phyloP scores from a whole-genome alignment of 202 grass and related monocot genomes.

The Bolboschoenoplectus hybrid region DNA sequence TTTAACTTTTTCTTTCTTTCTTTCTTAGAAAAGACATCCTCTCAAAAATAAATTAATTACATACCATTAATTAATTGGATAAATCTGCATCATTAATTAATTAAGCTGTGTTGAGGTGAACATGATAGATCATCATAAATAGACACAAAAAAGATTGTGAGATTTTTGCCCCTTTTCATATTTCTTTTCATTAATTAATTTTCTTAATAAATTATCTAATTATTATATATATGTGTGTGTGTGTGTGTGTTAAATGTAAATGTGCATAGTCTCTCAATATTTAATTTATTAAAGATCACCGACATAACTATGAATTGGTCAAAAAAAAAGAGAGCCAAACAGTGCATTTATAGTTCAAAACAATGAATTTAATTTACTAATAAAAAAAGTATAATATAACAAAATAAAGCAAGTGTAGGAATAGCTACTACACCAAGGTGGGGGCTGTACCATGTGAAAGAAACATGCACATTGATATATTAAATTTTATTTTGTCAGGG shows the following conservation, averaged over 20 bases:
- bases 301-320: neutral
- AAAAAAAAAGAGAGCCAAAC: neutral
- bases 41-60: neutral
- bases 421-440: neutral
- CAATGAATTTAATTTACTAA: neutral
- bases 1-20: neutral
- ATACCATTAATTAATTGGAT: neutral
- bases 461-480: slow-evolving; percentile 17
- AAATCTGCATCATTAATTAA: neutral
- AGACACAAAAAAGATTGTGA: neutral
- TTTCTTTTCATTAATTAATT: no score
- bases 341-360: neutral
- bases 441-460: slow-evolving; percentile 25
- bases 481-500: neutral
- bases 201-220: no score
- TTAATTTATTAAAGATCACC: no score
- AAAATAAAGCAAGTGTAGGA: neutral
- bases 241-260: no score
- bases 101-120: neutral
- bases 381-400: neutral
- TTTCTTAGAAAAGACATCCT: neutral
- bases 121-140: neutral
- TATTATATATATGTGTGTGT: no score
- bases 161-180: neutral
- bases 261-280: no score